Evolutionary conservation across 1,139 yeast species (phyloP), one percentile per base, ranked within the genome.

Genomic region (Zhuliangozyma blackwelliae): DNA sequence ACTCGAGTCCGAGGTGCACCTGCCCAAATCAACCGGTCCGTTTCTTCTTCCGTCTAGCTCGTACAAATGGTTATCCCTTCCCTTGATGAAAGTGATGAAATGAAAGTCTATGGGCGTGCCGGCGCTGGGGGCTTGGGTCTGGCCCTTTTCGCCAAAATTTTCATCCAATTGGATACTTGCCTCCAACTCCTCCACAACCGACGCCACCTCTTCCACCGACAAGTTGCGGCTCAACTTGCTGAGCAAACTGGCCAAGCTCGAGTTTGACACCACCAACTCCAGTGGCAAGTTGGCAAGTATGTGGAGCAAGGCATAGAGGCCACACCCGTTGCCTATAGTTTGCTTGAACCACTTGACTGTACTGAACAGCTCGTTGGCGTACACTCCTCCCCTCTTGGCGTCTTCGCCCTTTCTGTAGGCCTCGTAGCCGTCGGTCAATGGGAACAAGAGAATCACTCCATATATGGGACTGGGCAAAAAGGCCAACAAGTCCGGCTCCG

Each of bases 21-120:
- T 52, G 0, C 94, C 90, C 39, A 85, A 63, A 43, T 75, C 79
- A 32, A 82, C 66, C 0, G 96, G 90, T 0, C 96, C 95, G 31
- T 63, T 64, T 47, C 96, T 72, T 47, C 97, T 71, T 0, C 98
- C 98, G 55, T 92, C 98, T 34, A 92, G 69, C 57, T 92, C 97
- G 49, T 78, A 85, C 25, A 90, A 56, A 43, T 75, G 77, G n/a
- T 75, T 72, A 46, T 75, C 72, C 19, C 61, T 61, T 9, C 77
- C 75, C 49, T 74, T 79, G 7, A 88, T 72, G 51, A 84, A 82
- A 7, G 92, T 72, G 26, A 92, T 80, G 54, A 87, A 92, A 59
- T 92, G 98, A 40, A 84, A 67, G 39, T 79, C 78, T 2, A 81
- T 72, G n/a, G 70, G 67, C 7, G 70, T 85, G 1, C 68, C 75